Evolutionary conservation across 2,329 filamentous ascomycete species (phyloP).

Genomic region (Trichoderma afroharzianum): DNA sequence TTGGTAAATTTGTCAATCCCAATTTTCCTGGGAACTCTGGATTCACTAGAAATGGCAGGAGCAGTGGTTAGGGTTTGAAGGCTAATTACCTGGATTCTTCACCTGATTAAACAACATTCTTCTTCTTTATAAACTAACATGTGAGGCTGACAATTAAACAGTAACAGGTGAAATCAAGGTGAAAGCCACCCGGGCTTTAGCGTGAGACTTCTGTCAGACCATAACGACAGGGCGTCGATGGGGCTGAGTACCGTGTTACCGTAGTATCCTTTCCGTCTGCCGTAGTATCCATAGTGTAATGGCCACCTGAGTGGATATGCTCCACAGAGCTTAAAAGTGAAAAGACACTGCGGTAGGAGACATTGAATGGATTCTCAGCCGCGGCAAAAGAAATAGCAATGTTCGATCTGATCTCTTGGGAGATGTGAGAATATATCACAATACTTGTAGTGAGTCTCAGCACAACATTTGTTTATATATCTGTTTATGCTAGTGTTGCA

Average conservation of each 20-base stretch:
- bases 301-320: not conserved
- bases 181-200: not conserved
- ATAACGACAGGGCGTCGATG: not conserved
- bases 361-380: no score
- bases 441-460: not conserved
- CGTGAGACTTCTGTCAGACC: not conserved
- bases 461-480: not conserved
- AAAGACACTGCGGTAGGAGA: not conserved
- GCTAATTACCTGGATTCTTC: not conserved
- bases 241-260: not conserved
- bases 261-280: not conserved
- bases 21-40: not conserved
- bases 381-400: no score
- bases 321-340: not conserved
- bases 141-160: not conserved
- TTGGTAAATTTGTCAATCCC: not conserved
- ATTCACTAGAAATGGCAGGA: not conserved
- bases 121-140: not conserved
- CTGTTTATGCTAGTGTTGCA: not conserved
- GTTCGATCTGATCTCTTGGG: not conserved
- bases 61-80: not conserved
- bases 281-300: not conserved
- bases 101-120: not conserved
- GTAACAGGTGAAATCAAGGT: not conserved
- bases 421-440: not conserved